These are phyloP conservation scores for Aspergillus fructus DNA, from an alignment of 2,329 filamentous ascomycete genomes.

Conservation along the genomic window DNA sequence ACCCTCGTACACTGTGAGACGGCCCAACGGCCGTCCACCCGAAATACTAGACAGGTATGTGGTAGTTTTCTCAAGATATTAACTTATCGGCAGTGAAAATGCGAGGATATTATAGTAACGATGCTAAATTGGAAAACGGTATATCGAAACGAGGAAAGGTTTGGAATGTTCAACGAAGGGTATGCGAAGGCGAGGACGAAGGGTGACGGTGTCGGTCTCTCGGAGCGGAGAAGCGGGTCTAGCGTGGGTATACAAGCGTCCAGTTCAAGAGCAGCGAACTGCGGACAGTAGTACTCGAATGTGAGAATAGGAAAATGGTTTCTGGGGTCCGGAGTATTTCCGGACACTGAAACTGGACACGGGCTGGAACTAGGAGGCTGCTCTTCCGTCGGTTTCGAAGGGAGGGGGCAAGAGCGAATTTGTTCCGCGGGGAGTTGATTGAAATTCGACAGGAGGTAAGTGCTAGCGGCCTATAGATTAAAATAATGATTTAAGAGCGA, in stretches of 20 bases:
- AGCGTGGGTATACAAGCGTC: background rate
- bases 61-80: constrained; percentile 14
- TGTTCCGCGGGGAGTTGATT: background rate
- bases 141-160: background rate
- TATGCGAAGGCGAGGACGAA: background rate
- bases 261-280: background rate
- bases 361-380: background rate
- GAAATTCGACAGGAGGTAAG: background rate
- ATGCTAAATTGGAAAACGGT: background rate
- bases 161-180: background rate
- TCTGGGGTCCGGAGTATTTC: constrained; percentile 2
- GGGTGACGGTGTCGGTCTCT: background rate
- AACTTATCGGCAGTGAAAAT: background rate
- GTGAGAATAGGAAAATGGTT: background rate
- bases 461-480: background rate
- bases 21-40: constrained; percentile 39
- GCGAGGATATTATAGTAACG: background rate
- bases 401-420: constrained; percentile 3
- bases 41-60: constrained; percentile 20
- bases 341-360: background rate
- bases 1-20: constrained; percentile 33
- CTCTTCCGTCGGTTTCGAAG: constrained; percentile 1
- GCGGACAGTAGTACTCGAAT: background rate
- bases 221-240: background rate
- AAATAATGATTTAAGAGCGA: background rate